phyloP scores from a whole-genome alignment of 305 asterid species.

The Rubia balearica region DNA sequence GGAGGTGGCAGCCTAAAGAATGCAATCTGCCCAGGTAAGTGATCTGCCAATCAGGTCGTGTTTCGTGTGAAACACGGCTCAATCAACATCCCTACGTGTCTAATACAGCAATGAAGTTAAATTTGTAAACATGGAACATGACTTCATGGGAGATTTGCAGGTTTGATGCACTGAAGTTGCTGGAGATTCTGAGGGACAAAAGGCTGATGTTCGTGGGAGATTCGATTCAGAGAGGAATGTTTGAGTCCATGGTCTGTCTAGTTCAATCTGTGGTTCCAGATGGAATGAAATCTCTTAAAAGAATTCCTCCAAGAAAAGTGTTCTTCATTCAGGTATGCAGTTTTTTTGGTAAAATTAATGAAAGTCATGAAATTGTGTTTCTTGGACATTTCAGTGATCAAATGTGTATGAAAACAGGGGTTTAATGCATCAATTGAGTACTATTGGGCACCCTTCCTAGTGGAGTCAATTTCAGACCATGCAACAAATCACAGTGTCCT shows the following conservation, averaged over 20 bases:
- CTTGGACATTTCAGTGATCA: neutral
- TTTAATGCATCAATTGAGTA: slow-evolving; percentile 82
- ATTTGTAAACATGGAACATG: neutral
- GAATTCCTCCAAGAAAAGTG: slow-evolving; percentile 71
- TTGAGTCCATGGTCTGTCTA: slow-evolving; percentile 90
- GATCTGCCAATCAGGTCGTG: neutral
- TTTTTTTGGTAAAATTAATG: neutral
- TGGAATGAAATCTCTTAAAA: slow-evolving; percentile 45
- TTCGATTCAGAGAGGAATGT: slow-evolving; percentile 90
- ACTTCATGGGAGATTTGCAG: slow-evolving; percentile 25
- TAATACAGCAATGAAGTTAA: neutral
- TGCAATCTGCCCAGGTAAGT: slow-evolving; percentile 77
- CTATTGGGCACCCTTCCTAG: slow-evolving; percentile 92
- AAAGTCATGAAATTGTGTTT: neutral
- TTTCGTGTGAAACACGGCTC: no score
- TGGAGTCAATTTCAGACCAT: slow-evolving; percentile 85
- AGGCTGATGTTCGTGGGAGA: slow-evolving; percentile 88
- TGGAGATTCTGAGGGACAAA: slow-evolving; percentile 81
- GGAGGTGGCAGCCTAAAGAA: slow-evolving; percentile 84
- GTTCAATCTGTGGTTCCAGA: slow-evolving; percentile 54
- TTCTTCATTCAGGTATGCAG: slow-evolving; percentile 59
- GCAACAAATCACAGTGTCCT: slow-evolving; percentile 70
- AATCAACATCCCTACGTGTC: no score
- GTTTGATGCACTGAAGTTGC: slow-evolving; percentile 64
- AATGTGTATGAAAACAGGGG: slow-evolving; percentile 34